Conservation (phyloP, 306 rosid species). For the Cicer bijugum region DNA sequence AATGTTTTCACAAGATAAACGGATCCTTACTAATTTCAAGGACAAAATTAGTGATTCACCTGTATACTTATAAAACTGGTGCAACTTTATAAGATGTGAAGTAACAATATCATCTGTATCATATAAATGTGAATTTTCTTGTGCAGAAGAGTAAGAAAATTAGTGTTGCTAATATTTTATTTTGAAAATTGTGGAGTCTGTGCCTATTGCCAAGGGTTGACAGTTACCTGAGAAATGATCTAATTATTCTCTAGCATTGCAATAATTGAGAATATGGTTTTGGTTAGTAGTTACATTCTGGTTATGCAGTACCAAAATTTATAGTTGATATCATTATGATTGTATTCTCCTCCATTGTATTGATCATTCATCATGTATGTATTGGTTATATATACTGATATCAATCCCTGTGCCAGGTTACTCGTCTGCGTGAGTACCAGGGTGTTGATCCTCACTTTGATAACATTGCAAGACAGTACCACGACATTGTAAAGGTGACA, state of each 20-base stretch:
- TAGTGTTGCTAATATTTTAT: slow-evolving; percentile 15
- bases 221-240: background rate
- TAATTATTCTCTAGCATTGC: background rate
- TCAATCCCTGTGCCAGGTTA: slow-evolving; percentile 58
- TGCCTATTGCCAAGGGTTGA: slow-evolving; percentile 4
- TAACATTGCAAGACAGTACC: slow-evolving; percentile 83
- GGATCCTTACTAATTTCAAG: no score
- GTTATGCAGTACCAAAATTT: slow-evolving; percentile 8
- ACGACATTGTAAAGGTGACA: slow-evolving; percentile 72
- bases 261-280: slow-evolving; percentile 21
- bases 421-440: slow-evolving; percentile 88
- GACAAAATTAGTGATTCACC: no score
- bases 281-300: background rate
- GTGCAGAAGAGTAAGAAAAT: slow-evolving; percentile 31
- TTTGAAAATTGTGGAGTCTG: slow-evolving; percentile 19
- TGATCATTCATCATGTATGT: slow-evolving; percentile 14
- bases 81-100: slow-evolving; percentile 8
- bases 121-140: slow-evolving; percentile 13
- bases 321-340: slow-evolving; percentile 5
- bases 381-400: slow-evolving; percentile 15
- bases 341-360: background rate
- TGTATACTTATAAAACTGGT: background rate
- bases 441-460: slow-evolving; percentile 95
- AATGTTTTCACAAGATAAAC: no score
- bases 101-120: slow-evolving; percentile 11